Evolutionary conservation across 805 yeast species (phyloP).

Genomic region (Yamadazyma paraphyllophila): DNA sequence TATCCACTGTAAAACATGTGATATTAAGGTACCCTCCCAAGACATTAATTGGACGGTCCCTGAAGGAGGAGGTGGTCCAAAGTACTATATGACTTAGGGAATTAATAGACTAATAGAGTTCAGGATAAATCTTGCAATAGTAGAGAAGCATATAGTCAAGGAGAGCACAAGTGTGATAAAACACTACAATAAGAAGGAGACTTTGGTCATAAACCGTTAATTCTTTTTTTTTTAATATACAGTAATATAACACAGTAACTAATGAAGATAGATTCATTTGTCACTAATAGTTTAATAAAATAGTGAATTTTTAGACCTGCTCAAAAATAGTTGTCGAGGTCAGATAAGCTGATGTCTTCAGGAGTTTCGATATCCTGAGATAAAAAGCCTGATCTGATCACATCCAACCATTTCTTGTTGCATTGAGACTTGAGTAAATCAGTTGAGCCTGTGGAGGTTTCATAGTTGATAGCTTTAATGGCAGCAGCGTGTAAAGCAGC

Average conservation of each 20-base stretch:
- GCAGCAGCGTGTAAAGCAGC: constrained; percentile 74
- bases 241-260: constrained; percentile 14
- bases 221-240: constrained; percentile 15
- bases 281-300: neutral
- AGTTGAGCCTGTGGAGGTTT: constrained; percentile 23
- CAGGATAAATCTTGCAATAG: too few species aligned
- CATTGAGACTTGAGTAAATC: constrained; percentile 11
- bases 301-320: neutral
- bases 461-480: constrained; percentile 44
- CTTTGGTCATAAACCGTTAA: constrained; percentile 6
- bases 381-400: constrained; percentile 73
- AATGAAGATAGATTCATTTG: too few species aligned
- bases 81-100: constrained; percentile 72
- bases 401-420: constrained; percentile 63
- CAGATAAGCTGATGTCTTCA: constrained; percentile 73
- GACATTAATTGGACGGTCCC: constrained; percentile 97
- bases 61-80: constrained; percentile 99
- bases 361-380: constrained; percentile 78
- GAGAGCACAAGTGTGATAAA: too few species aligned
- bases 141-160: too few species aligned
- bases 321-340: constrained; percentile 38
- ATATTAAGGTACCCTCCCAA: constrained; percentile 92
- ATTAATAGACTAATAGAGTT: too few species aligned
- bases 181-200: neutral
- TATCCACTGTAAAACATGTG: constrained; percentile 98